Conservation (phyloP, 192 early-diverging fungal species). For the Coemansia sp. region DNA sequence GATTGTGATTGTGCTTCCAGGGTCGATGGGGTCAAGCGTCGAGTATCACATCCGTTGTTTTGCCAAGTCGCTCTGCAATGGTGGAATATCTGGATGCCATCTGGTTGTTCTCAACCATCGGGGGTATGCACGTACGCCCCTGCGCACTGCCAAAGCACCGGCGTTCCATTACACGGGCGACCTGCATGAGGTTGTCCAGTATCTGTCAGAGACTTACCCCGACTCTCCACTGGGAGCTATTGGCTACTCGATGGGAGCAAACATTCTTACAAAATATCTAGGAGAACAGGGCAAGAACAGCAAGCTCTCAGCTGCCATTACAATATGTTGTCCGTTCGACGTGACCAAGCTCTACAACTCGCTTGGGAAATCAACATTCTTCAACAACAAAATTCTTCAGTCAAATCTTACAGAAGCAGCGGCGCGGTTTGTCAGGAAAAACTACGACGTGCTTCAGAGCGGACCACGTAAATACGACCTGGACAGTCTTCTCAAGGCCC, state of each 20-base stretch:
- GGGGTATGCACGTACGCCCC: constrained; percentile 6
- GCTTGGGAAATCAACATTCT: constrained; percentile 42
- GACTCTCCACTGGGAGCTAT: constrained; percentile 63
- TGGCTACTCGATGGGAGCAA: constrained; percentile 83
- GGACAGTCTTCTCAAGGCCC: constrained; percentile 44
- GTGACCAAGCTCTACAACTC: constrained; percentile 43
- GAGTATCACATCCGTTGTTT: constrained; percentile 1
- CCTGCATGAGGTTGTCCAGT: constrained; percentile 2
- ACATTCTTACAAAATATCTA: constrained; percentile 78
- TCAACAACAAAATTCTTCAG: constrained; percentile 53
- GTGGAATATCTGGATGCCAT: constrained; percentile 33
- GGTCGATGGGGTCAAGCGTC: not conserved
- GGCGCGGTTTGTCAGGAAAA: constrained; percentile 21
- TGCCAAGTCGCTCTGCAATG: not conserved
- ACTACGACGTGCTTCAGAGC: constrained; percentile 30
- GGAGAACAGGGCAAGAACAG: constrained; percentile 69
- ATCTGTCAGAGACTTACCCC: constrained; percentile 44
- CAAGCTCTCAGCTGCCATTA: constrained; percentile 64
- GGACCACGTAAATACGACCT: constrained; percentile 26
- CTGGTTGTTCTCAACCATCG: constrained; percentile 54
- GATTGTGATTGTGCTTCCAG: not conserved
- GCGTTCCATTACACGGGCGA: constrained; percentile 72
- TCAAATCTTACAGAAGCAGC: constrained; percentile 39
- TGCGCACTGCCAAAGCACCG: constrained; percentile 59
- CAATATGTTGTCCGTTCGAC: constrained; percentile 77